phyloP scores from a whole-genome alignment of 768 basidiomycete species.

The Tulasnella sp. region DNA sequence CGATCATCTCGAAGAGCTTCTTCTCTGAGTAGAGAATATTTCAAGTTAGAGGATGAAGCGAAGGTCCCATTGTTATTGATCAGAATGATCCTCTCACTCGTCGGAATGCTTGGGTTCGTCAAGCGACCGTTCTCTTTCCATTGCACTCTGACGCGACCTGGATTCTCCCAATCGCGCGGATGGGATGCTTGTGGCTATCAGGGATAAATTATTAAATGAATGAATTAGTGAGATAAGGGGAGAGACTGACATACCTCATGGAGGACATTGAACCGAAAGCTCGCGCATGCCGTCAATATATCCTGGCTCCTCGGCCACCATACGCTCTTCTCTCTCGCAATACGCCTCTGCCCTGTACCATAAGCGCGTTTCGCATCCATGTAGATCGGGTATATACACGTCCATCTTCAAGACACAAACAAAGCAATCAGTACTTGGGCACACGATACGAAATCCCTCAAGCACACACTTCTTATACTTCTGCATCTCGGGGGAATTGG shows the following conservation, averaged over 20 bases:
- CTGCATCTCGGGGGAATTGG: conserved; percentile 46
- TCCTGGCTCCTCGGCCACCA: conserved; percentile 96
- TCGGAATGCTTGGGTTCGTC: conserved; percentile 57
- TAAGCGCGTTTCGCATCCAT: conserved; percentile 90
- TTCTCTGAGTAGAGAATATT: conserved; percentile 45
- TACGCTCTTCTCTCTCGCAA: conserved; percentile 64
- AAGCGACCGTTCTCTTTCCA: conserved; percentile 73
- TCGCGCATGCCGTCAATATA: conserved; percentile 72
- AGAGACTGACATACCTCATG: conserved; percentile 53
- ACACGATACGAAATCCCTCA: conserved; percentile 3
- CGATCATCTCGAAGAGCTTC: conserved; percentile 63
- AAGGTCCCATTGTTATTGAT: not conserved
- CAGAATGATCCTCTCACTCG: conserved; percentile 42
- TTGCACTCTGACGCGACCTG: conserved; percentile 86
- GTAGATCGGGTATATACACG: conserved; percentile 93
- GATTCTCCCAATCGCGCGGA: conserved; percentile 97
- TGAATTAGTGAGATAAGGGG: not conserved
- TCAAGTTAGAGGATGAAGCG: conserved; percentile 3
- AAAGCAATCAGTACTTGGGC: not conserved
- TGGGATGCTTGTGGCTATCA: conserved; percentile 61
- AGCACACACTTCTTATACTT: conserved; percentile 74
- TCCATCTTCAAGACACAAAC: conserved; percentile 52
- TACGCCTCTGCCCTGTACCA: conserved; percentile 69
- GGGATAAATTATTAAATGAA: not conserved
- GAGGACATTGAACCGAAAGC: conserved; percentile 66